phyloP scores from a whole-genome alignment of 2,329 filamentous ascomycete species.

The Penicillium janthinellum region DNA sequence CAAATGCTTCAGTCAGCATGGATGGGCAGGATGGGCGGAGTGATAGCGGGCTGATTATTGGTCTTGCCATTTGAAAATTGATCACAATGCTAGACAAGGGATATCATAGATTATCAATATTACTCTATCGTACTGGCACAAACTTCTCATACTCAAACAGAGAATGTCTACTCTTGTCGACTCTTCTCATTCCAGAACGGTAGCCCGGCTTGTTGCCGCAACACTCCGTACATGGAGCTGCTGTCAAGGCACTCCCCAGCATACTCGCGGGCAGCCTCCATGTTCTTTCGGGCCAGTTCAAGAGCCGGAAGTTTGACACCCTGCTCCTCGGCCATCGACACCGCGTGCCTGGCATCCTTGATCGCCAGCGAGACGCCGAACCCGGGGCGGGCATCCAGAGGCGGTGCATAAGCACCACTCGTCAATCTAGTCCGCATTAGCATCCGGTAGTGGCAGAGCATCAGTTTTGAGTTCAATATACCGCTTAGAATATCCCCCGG shows the following conservation, averaged over 20 bases:
- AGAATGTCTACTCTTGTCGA: constrained; percentile 22
- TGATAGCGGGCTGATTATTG: neutral
- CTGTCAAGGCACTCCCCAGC: constrained; percentile 42
- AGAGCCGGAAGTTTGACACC: constrained; percentile 38
- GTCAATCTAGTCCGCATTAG: constrained; percentile 36
- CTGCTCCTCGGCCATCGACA: constrained; percentile 35
- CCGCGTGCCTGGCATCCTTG: constrained; percentile 41
- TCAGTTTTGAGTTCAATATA: constrained; percentile 11
- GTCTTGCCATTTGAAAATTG: neutral
- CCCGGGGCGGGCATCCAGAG: constrained; percentile 37
- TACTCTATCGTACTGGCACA: constrained; percentile 4
- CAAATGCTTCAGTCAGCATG: neutral
- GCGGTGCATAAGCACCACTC: constrained; percentile 46
- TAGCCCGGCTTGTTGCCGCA: constrained; percentile 41
- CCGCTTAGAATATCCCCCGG: constrained; percentile 47
- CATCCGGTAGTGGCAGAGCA: neutral
- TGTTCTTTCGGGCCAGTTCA: constrained; percentile 38
- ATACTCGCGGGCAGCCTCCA: constrained; percentile 40
- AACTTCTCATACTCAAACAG: neutral
- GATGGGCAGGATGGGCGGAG: neutral
- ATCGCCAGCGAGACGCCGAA: constrained; percentile 43
- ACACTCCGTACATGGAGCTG: constrained; percentile 41
- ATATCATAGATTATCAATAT: neutral
- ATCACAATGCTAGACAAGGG: neutral
- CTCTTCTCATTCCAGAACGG: constrained; percentile 45